Evolutionary conservation across 2,329 filamentous ascomycete genomes (phyloP), one percentile per base, ranked within the genome.

Genomic region (Phaeophleospora eucalypticola): DNA sequence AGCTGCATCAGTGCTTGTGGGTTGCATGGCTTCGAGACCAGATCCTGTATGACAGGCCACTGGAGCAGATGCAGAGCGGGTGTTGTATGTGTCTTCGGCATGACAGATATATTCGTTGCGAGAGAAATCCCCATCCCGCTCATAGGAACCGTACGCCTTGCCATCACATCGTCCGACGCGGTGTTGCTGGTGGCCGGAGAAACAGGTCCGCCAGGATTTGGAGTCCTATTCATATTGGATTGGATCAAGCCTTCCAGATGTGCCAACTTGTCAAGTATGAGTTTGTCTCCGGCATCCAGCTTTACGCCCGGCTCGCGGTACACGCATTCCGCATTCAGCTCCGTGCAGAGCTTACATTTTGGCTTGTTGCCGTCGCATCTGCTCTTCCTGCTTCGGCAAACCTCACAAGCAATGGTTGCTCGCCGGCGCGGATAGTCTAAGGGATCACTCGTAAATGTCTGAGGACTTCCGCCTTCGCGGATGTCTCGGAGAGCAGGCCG

Each of bases 261-360:
- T 58, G 78, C 81, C 29, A 93, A 74, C 46, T 85, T 83, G 64
- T 91, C 87, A 32, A 93, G 71, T 51, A 93, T 93, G 46, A 93
- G 74, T 70, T 90, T 91, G 72, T 91, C 87, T 55, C 87, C 87
- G 29, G 87, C 86, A 65, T 93, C 87, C 8, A 93, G 79, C 69
- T 93, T 93, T 72, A 91, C 87, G 2, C 87, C 87, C 4, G 87
- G 87, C 65, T 93, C 87, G 53, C 87, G 80, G 66, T 93, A 93
- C 55, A 90, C 78, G 67, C 87, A 93, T 53, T 91, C 86, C 36
- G 86, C 87, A 45, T 87, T 86, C 34, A 91, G 74, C 64, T 91
- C 87, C 8, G 84, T 82, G 69, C 87, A 93, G 29, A 93, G 81
- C 66, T 88, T 86, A 71, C 87, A 93, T 67, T 89, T 91, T 36